Conservation (phyloP, 768 basidiomycete genomes). For the Auriculariales sp. region DNA sequence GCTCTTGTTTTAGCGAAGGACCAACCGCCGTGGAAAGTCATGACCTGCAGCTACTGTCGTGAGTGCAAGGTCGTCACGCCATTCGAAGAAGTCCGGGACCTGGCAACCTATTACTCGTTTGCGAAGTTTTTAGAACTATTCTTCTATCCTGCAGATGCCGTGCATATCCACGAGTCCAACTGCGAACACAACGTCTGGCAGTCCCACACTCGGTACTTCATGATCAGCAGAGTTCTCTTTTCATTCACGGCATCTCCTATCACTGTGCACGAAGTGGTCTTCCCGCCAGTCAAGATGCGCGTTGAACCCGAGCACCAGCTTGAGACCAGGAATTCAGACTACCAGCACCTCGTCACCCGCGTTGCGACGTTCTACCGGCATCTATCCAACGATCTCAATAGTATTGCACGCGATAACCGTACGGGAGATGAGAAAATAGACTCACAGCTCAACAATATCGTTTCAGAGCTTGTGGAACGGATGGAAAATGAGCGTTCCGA, state of each 20-base stretch:
- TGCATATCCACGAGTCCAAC: conserved; percentile 71
- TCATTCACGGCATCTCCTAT: conserved; percentile 80
- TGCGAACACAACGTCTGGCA: conserved; percentile 92
- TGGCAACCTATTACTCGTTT: conserved; percentile 89
- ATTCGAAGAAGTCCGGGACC: conserved; percentile 78
- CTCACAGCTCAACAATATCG: conserved; percentile 41
- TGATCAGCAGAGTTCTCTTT: conserved; percentile 67
- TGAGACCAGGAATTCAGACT: conserved; percentile 85
- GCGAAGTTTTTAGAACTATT: conserved; percentile 92
- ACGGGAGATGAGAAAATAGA: conserved; percentile 65
- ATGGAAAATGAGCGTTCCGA: conserved; percentile 60
- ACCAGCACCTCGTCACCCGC: conserved; percentile 54
- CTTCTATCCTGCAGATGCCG: conserved; percentile 84
- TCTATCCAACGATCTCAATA: conserved; percentile 58
- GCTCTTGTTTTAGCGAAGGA: too few species aligned
- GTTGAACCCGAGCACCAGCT: conserved; percentile 80
- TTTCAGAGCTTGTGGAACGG: conserved; percentile 50
- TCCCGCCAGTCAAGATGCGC: conserved; percentile 77
- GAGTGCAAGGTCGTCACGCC: conserved; percentile 67
- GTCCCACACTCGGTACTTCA: conserved; percentile 86
- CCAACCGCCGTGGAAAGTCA: too few species aligned
- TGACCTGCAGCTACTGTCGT: conserved; percentile 84
- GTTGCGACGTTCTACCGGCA: conserved; percentile 64
- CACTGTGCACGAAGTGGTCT: conserved; percentile 69
- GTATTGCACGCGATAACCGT: conserved; percentile 66